Conservation (phyloP, 2,329 filamentous ascomycete genomes). For the Colletotrichum tropicale region DNA sequence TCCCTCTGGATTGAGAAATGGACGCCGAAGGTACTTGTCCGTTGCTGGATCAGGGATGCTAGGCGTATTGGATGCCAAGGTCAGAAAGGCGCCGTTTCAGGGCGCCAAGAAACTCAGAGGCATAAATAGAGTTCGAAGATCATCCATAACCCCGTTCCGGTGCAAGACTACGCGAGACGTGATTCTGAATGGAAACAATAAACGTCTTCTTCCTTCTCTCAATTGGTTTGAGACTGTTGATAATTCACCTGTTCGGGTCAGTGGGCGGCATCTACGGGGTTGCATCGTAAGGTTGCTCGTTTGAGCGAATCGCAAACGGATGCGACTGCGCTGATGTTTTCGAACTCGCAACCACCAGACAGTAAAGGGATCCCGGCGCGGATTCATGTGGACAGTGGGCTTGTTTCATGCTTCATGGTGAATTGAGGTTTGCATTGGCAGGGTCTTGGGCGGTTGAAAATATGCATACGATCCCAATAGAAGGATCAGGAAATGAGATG, state of each 20-base stretch:
- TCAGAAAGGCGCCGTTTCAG: slow-evolving; percentile 4
- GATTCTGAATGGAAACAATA: neutral
- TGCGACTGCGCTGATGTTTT: neutral
- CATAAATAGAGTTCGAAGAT: neutral
- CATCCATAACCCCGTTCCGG: neutral
- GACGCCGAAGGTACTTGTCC: neutral
- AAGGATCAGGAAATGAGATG: neutral
- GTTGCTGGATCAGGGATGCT: neutral
- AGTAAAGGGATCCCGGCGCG: slow-evolving; percentile 27
- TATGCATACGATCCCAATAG: neutral
- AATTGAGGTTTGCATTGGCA: neutral
- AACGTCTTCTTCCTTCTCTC: neutral
- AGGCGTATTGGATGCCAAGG: neutral
- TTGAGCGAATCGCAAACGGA: neutral
- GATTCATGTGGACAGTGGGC: slow-evolving; percentile 15
- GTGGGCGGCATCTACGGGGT: neutral
- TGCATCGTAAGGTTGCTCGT: neutral
- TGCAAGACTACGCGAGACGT: neutral
- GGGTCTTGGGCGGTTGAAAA: neutral
- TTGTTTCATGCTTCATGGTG: slow-evolving; percentile 26
- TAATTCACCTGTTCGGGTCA: neutral
- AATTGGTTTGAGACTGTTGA: neutral
- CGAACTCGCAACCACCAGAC: slow-evolving; percentile 21
- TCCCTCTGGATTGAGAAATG: neutral
- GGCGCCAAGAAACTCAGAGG: neutral